Percentiles rank a stretch among this genome's conserved stretches.
phyloP scores from a whole-genome alignment of 306 rosid species.

The Malus asiatica region DNA sequence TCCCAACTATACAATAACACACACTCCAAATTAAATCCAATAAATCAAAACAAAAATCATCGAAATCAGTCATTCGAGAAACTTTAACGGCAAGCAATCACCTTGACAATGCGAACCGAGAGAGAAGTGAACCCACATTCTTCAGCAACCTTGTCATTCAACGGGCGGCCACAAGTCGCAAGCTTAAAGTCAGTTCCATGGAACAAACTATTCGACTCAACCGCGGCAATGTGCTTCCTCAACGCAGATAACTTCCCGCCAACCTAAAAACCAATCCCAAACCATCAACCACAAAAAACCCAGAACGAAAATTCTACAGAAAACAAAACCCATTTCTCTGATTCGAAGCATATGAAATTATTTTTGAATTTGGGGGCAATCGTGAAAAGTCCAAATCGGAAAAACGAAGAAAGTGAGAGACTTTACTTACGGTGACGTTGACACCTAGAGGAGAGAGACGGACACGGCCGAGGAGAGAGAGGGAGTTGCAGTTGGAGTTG shows the following conservation, averaged over 20 bases:
- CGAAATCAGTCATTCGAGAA: neutral
- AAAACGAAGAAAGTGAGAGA: neutral
- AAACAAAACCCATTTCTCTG: neutral
- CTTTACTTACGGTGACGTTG: slow-evolving; percentile 59
- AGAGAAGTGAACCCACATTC: slow-evolving; percentile 92
- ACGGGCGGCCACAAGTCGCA: slow-evolving; percentile 58
- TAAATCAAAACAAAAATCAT: neutral
- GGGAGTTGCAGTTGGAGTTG: slow-evolving; percentile 64
- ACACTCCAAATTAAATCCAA: neutral
- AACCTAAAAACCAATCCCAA: slow-evolving; percentile 36
- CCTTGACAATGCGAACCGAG: slow-evolving; percentile 73
- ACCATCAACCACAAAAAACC: neutral
- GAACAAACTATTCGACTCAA: slow-evolving; percentile 42
- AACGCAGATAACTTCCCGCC: slow-evolving; percentile 63
- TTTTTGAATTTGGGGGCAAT: neutral
- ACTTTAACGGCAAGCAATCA: neutral
- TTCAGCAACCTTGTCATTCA: slow-evolving; percentile 42
- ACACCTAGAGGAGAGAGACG: slow-evolving; percentile 80
- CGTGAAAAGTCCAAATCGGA: neutral
- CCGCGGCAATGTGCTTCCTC: slow-evolving; percentile 50
- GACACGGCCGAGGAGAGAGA: slow-evolving; percentile 75
- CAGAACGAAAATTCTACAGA: neutral
- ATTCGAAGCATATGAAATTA: neutral
- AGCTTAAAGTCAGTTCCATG: slow-evolving; percentile 87
- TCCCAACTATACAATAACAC: neutral